These are phyloP conservation scores for Brassica hybrid DNA, from an alignment of 441 rosid genomes.

Conservation along the genomic window DNA sequence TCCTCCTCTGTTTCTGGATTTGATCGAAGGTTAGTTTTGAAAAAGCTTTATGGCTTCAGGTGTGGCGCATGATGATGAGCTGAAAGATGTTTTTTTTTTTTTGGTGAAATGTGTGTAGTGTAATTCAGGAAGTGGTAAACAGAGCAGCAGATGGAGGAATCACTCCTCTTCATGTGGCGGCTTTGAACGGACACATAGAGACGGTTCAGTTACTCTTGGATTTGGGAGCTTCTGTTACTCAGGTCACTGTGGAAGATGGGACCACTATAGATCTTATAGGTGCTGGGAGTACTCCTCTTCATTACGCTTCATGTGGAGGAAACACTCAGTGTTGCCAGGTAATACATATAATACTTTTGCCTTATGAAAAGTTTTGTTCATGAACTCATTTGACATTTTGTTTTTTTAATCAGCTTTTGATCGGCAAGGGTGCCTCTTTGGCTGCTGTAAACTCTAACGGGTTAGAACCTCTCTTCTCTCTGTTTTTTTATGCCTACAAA, in stretches of 20 bases:
- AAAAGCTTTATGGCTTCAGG: slow-evolving; percentile 4
- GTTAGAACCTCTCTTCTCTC: slow-evolving; percentile 42
- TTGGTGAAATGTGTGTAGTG: slow-evolving; percentile 48
- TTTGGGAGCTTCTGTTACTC: slow-evolving; percentile 79
- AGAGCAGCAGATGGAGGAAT: slow-evolving; percentile 93
- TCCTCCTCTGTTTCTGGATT: slow-evolving; percentile 56
- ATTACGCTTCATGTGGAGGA: slow-evolving; percentile 99
- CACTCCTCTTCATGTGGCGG: slow-evolving; percentile 93
- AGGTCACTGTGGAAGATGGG: slow-evolving; percentile 87
- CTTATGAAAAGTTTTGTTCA: slow-evolving; percentile 5
- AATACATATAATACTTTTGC: slow-evolving; percentile 3
- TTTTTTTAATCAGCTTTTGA: slow-evolving; percentile 68
- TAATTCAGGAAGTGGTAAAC: slow-evolving; percentile 66
- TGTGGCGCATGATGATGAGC: background rate
- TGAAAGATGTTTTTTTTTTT: slow-evolving; percentile 20
- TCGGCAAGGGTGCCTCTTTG: slow-evolving; percentile 75
- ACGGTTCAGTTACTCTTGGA: slow-evolving; percentile 82
- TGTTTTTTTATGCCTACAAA: background rate
- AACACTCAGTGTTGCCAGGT: slow-evolving; percentile 91
- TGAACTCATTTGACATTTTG: slow-evolving; percentile 24
- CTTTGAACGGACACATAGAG: slow-evolving; percentile 85
- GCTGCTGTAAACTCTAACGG: slow-evolving; percentile 77
- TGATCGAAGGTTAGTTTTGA: slow-evolving; percentile 55
- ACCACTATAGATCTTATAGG: slow-evolving; percentile 93
- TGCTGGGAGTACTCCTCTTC: slow-evolving; percentile 90